A percentile compares a stretch with the other conserved stretches of the same genome.
phyloP scores from a whole-genome alignment of 345 rosid species.

The Eucalyptus erythrocorys region DNA sequence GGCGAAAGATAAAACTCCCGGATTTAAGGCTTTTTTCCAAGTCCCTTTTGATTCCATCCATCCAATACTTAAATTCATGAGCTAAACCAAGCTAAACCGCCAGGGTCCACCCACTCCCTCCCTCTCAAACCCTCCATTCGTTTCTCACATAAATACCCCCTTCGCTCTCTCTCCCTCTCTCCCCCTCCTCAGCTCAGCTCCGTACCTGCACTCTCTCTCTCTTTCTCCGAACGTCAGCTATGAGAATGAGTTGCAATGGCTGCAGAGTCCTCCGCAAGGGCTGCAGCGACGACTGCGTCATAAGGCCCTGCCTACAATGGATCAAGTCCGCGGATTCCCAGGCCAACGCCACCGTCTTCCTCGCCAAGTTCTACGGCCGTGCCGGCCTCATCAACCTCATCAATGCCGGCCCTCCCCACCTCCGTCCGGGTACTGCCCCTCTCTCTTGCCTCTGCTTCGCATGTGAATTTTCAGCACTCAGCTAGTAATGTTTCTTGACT shows the following conservation, averaged over 20 bases:
- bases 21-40: not conserved
- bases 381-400: conserved; percentile 92
- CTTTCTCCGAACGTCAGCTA: not conserved
- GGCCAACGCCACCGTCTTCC: conserved; percentile 90
- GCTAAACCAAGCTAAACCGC: not conserved
- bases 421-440: conserved; percentile 65
- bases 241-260: conserved; percentile 95
- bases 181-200: not conserved
- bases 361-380: conserved; percentile 93
- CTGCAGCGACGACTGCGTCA: conserved; percentile 77
- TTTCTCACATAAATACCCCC: not conserved
- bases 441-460: no score
- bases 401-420: conserved; percentile 81
- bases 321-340: conserved; percentile 80
- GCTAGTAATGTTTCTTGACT: not conserved
- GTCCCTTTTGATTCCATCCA: not conserved
- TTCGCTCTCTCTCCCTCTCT: not conserved
- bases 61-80: not conserved
- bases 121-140: not conserved
- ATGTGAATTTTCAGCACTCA: not conserved
- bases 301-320: conserved; percentile 94
- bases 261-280: conserved; percentile 97
- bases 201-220: not conserved
- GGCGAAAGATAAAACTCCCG: not conserved
- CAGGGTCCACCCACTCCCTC: not conserved